phyloP scores from a whole-genome alignment of 2,329 filamentous ascomycete genomes.

The Colletotrichum karsti region DNA sequence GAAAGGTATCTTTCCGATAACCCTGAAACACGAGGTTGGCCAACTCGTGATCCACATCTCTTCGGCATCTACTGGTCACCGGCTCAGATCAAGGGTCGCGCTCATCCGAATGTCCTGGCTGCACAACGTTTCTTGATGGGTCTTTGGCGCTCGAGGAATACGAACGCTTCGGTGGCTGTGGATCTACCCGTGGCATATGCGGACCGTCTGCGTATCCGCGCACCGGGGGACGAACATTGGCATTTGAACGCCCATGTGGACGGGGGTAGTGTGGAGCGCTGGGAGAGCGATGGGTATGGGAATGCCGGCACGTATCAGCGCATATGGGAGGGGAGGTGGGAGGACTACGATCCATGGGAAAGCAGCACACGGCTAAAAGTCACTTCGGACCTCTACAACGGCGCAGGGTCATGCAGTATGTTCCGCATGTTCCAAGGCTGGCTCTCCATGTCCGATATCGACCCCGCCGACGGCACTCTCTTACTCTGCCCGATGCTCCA shows the following conservation, averaged over 20 bases:
- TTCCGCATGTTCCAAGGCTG: constrained; percentile 69
- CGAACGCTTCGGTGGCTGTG: constrained; percentile 66
- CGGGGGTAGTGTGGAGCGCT: constrained; percentile 75
- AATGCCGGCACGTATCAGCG: constrained; percentile 63
- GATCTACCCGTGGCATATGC: constrained; percentile 73
- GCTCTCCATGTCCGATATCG: constrained; percentile 61
- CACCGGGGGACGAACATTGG: constrained; percentile 58
- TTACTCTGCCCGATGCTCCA: constrained; percentile 71
- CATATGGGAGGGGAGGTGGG: constrained; percentile 63
- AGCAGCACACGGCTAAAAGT: constrained; percentile 60
- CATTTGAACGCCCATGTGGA: constrained; percentile 73
- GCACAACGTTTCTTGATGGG: constrained; percentile 74
- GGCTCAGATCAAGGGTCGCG: constrained; percentile 72
- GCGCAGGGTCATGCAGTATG: constrained; percentile 64
- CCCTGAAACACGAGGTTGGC: constrained; percentile 40
- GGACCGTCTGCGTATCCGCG: constrained; percentile 74
- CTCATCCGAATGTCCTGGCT: constrained; percentile 69
- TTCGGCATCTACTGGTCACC: constrained; percentile 67
- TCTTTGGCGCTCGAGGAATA: constrained; percentile 69
- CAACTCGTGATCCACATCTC: constrained; percentile 40
- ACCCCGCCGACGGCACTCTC: constrained; percentile 75
- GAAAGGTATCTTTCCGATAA: constrained; percentile 60
- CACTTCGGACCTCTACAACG: constrained; percentile 66
- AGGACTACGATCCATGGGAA: constrained; percentile 65
- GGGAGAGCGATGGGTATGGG: constrained; percentile 75